Base-by-base conservation (phyloP, 2,329 filamentous ascomycete genomes). In the Fusarium graminum region DNA sequence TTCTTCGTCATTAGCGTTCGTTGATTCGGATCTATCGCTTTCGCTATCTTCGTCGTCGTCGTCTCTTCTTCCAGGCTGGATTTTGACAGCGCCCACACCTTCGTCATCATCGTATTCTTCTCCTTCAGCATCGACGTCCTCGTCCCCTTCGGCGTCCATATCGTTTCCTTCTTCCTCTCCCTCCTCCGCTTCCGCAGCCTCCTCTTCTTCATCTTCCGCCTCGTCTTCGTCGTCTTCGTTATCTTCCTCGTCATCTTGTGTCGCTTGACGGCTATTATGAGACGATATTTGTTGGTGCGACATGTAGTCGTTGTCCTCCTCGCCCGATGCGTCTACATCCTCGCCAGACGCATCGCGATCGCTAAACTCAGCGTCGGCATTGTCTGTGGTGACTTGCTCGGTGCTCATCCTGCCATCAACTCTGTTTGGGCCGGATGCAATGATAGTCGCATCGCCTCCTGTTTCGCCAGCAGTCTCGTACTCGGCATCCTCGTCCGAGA, bases 21-120 rank as follows among this genome's bases (percentile, higher is more conserved):
- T 83, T 9, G 82, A 80, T 28, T 81, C 80, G 4, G 80, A 82
- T 41, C 77, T 80, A 16, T 78, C 79, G 52, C 78, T 82, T 43
- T 86, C 86, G 25, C 67, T 71, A 9, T 87, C 86, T 12, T 76
- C 80, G 28, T 83, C 83, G 2, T 85, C 86, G 7, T 83, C 78
- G 22, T 80, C 74, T 4, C 76, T 73, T 52, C 85, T 82, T 22
- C 83, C 82, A 8, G 84, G 84, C 56, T 81, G 55, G 19, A 86
- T 81, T 67, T 88, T 87, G 19, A 87, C 84, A 10, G 85, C 84
- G 14, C 85, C 85, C 3, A 87, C 85, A 4, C 81, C 84, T 70
- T 88, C 85, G 4, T 82, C 81, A 10, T 84, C 80, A 25, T 85
- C 82, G 16, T 81, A 52, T 65, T 73, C 70, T 40, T 72, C 73